Evolutionary conservation across 495 filamentous ascomycete species (phyloP).

Genomic region (Bombardia bombarda): DNA sequence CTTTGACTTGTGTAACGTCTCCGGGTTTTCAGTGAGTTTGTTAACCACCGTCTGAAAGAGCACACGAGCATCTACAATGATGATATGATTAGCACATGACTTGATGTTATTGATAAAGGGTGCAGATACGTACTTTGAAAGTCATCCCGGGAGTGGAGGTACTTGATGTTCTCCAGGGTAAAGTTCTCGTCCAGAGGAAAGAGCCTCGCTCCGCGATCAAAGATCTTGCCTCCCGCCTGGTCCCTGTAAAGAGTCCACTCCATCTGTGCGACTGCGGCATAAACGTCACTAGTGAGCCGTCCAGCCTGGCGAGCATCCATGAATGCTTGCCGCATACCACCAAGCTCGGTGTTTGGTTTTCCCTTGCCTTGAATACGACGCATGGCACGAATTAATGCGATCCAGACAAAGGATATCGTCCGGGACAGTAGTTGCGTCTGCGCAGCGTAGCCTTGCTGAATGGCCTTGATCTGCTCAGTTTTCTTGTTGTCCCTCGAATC

Average conservation of each 20-base stretch:
- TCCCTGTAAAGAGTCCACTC: slow-evolving; percentile 96
- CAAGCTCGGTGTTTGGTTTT: slow-evolving; percentile 48
- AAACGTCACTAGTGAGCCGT: slow-evolving; percentile 85
- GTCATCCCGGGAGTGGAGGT: slow-evolving; percentile 83
- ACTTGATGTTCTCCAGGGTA: slow-evolving; percentile 88
- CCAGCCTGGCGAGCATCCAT: slow-evolving; percentile 77
- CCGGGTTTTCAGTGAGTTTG: slow-evolving; percentile 63
- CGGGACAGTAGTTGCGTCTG: slow-evolving; percentile 67
- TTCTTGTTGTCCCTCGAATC: slow-evolving; percentile 47
- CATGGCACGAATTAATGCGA: slow-evolving; percentile 87
- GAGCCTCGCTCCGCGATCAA: slow-evolving; percentile 84
- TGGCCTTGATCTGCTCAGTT: slow-evolving; percentile 56
- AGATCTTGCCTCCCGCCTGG: slow-evolving; percentile 82
- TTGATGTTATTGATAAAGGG: not conserved
- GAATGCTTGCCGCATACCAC: slow-evolving; percentile 79
- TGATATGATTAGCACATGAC: slow-evolving; percentile 2
- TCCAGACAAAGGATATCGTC: slow-evolving; percentile 85
- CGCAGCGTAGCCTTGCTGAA: slow-evolving; percentile 59
- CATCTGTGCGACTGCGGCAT: slow-evolving; percentile 82
- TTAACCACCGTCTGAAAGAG: slow-evolving; percentile 90
- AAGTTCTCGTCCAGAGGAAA: slow-evolving; percentile 90
- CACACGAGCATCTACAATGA: slow-evolving; percentile 70
- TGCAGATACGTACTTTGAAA: slow-evolving; percentile 66
- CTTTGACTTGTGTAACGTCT: slow-evolving; percentile 66
- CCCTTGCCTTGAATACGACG: slow-evolving; percentile 92